A percentile compares a stretch with the other conserved stretches of the same genome.
phyloP scores from a whole-genome alignment of 2,329 filamentous ascomycete species.

The Paraphoma chrysanthemicola region DNA sequence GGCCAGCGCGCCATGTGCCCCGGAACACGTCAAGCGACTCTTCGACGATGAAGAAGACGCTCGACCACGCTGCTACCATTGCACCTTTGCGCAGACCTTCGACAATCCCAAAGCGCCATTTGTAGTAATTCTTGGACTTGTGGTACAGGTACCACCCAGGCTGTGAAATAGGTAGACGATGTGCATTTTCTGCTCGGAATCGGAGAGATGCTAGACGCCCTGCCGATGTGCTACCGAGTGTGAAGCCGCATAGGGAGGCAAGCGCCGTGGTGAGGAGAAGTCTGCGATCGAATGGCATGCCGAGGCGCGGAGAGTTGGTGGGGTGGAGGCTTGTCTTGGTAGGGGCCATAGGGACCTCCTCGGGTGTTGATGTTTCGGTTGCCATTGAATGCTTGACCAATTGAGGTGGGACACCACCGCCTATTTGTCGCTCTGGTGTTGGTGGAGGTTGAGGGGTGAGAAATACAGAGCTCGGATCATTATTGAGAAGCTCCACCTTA shows the following conservation, averaged over 20 bases:
- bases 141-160: constrained; percentile 98
- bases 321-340: not conserved
- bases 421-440: no score
- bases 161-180: constrained; percentile 83
- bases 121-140: constrained; percentile 94
- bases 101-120: constrained; percentile 76
- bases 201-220: constrained; percentile 76
- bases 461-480: constrained; percentile 8
- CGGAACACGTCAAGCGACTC: constrained; percentile 79
- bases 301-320: constrained; percentile 54
- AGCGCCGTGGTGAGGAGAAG: constrained; percentile 69
- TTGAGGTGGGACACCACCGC: no score
- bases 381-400: not conserved
- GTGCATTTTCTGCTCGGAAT: constrained; percentile 95
- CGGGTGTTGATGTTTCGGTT: not conserved
- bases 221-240: constrained; percentile 74
- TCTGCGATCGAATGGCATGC: constrained; percentile 69
- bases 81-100: constrained; percentile 79
- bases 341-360: not conserved
- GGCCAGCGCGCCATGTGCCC: constrained; percentile 53
- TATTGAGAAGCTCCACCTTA: constrained; percentile 4
- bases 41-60: constrained; percentile 81
- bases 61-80: constrained; percentile 74
- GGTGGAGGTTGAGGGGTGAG: not conserved
- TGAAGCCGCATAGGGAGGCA: constrained; percentile 72